A percentile compares a stretch with the other conserved stretches of the same genome.
Conservation (phyloP, 345 rosid genomes). For the Jatropha curcas region DNA sequence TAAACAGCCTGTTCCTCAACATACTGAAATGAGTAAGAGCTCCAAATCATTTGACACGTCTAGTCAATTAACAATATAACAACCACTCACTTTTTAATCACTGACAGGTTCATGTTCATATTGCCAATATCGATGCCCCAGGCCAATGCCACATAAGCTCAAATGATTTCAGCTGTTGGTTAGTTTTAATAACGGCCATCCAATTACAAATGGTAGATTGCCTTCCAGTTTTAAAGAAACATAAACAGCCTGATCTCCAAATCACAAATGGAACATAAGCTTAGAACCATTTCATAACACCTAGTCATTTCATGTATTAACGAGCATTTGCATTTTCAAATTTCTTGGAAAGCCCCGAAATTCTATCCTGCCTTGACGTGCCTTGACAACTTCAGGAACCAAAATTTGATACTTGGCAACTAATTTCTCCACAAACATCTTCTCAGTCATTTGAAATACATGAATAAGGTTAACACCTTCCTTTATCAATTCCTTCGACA, state of each 20-base stretch:
- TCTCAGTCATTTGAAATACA: conserved; percentile 14
- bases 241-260: background rate
- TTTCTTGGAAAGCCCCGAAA: conserved; percentile 16
- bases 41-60: background rate
- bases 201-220: background rate
- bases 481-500: conserved; percentile 15
- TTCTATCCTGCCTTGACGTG: conserved; percentile 22
- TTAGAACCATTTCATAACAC: background rate
- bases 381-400: conserved; percentile 20
- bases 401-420: conserved; percentile 11
- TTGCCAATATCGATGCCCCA: background rate
- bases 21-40: background rate
- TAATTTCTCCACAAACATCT: conserved; percentile 6
- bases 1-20: background rate
- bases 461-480: background rate
- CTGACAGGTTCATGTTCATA: background rate
- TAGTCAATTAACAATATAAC: background rate
- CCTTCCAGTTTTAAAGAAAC: background rate
- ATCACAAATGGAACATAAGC: background rate
- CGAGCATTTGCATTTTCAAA: background rate
- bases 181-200: background rate
- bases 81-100: background rate
- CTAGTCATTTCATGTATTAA: background rate
- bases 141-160: background rate
- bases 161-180: background rate